phyloP scores from a whole-genome alignment of 768 basidiomycete genomes.

The Kwoniella heveanensis region DNA sequence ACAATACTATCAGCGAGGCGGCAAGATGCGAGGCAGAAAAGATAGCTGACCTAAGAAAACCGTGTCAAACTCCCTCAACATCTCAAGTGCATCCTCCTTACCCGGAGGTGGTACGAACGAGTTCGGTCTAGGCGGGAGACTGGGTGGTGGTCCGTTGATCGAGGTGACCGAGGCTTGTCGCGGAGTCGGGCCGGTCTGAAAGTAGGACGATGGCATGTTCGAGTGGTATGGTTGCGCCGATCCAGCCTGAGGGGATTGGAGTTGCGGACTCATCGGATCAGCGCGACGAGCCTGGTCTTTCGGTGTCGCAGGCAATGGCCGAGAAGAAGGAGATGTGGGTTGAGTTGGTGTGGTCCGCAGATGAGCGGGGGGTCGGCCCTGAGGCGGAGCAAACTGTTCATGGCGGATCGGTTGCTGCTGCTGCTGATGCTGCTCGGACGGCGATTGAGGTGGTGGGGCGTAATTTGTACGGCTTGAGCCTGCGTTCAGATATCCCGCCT shows the following conservation, averaged over 20 bases:
- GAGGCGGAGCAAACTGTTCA: constrained; percentile 26
- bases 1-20: constrained; percentile 5
- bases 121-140: constrained; percentile 9
- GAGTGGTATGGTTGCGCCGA: not conserved
- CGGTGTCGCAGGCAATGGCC: constrained; percentile 20
- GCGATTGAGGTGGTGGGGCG: not conserved
- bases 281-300: constrained; percentile 3
- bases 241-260: not conserved
- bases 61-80: constrained; percentile 44
- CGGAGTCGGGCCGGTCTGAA: not conserved
- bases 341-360: constrained; percentile 14
- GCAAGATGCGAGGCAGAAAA: no score
- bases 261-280: constrained; percentile 4
- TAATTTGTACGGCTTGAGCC: constrained; percentile 15
- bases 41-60: constrained; percentile 48
- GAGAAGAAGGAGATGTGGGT: constrained; percentile 4
- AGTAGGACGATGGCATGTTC: not conserved
- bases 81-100: constrained; percentile 44
- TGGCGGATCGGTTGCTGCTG: not conserved
- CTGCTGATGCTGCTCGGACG: not conserved
- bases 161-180: not conserved
- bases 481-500: no score
- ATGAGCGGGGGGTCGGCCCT: constrained; percentile 37
- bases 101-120: constrained; percentile 17
- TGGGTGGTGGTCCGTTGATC: constrained; percentile 5